Evolutionary conservation across 805 yeast species (phyloP).

Genomic region (Tetrapisispora nanseiensis): DNA sequence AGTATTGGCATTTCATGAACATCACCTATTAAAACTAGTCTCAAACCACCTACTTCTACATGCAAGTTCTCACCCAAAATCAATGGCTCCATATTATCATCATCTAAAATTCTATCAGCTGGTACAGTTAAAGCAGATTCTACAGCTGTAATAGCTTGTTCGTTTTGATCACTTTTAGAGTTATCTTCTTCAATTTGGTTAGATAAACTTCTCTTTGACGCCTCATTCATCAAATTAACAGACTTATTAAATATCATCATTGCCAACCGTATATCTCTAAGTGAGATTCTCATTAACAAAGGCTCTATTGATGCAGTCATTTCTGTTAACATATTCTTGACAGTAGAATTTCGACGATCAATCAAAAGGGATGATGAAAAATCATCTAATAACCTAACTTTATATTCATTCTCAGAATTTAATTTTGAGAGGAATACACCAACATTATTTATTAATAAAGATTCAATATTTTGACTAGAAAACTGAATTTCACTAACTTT

Average conservation of each 20-base stretch:
- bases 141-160: too few species aligned
- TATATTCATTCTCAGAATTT: constrained; percentile 51
- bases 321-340: constrained; percentile 47
- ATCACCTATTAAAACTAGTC: constrained; percentile 81
- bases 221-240: constrained; percentile 36
- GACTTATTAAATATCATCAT: constrained; percentile 65
- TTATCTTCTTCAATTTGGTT: constrained; percentile 8
- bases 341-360: constrained; percentile 60
- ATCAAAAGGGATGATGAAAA: constrained; percentile 69
- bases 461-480: constrained; percentile 55
- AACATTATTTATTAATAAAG: constrained; percentile 62
- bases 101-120: too few species aligned
- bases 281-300: constrained; percentile 65
- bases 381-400: constrained; percentile 76
- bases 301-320: constrained; percentile 72
- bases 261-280: constrained; percentile 80
- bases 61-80: constrained; percentile 60
- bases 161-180: background rate
- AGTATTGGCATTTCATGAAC: constrained; percentile 82
- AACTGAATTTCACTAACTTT: constrained; percentile 70
- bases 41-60: constrained; percentile 61
- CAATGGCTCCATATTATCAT: constrained; percentile 30
- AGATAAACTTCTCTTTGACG: constrained; percentile 4
- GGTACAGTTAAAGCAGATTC: too few species aligned
- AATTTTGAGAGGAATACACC: constrained; percentile 81